Percentiles rank a stretch among this genome's conserved stretches.
Evolutionary conservation across 2,329 filamentous ascomycete species (phyloP).

Genomic region (Fusarium tricinctum): DNA sequence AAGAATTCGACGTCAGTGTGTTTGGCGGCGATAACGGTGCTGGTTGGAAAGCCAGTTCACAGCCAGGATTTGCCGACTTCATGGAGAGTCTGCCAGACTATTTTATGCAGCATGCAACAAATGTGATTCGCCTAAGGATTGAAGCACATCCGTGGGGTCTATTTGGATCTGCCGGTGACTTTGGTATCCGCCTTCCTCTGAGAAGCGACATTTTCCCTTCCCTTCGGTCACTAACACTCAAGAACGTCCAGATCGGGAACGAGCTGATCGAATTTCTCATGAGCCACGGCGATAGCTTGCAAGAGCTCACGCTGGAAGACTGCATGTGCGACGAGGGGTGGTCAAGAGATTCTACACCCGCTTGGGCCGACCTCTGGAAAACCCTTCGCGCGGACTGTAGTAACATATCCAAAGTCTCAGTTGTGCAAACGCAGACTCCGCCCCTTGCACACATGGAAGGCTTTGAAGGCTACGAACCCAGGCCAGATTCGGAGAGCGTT

Average conservation of each 20-base stretch:
- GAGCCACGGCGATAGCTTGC: background rate
- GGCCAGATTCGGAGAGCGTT: background rate
- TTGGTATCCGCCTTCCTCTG: background rate
- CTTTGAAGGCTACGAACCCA: too few species aligned
- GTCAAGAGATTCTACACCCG: too few species aligned
- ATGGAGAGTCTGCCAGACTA: rapidly evolving
- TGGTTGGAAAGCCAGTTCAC: background rate
- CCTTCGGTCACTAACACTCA: background rate
- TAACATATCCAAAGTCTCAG: background rate
- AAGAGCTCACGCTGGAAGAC: background rate
- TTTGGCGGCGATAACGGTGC: background rate
- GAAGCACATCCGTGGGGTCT: background rate
- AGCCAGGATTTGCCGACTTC: rapidly evolving
- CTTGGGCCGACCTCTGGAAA: background rate
- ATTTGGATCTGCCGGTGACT: background rate
- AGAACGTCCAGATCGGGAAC: background rate
- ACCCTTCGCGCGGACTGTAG: background rate
- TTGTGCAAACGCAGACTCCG: background rate
- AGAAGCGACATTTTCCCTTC: rapidly evolving
- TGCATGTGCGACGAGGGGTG: background rate
- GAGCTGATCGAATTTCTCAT: background rate
- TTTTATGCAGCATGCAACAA: background rate
- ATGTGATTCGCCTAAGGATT: background rate
- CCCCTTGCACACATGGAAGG: background rate
- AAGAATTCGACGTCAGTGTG: background rate